Percentiles rank a stretch among this genome's conserved stretches.
Conservation (phyloP, 305 asterid species). For the Fraxinus xanthoxyloides region DNA sequence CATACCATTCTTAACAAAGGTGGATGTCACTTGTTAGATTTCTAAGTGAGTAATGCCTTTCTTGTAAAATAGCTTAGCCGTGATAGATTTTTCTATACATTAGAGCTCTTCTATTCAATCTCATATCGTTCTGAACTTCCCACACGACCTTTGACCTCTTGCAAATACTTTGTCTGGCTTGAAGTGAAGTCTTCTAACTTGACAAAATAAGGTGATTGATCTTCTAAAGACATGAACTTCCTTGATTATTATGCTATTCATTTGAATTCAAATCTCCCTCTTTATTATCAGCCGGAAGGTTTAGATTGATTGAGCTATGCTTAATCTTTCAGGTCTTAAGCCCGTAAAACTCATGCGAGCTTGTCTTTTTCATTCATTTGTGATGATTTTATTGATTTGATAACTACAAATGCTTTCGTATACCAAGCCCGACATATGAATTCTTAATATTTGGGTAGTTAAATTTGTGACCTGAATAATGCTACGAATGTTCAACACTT, state of each 20-base stretch:
- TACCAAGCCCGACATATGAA: too few species aligned
- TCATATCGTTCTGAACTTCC: background rate
- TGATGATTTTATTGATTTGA: too few species aligned
- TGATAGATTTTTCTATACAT: background rate
- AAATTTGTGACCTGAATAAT: too few species aligned
- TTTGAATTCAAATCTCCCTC: too few species aligned
- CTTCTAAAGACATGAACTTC: background rate
- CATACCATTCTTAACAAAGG: too few species aligned
- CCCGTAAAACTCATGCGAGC: too few species aligned
- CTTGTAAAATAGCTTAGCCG: background rate
- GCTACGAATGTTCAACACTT: too few species aligned
- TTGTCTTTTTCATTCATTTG: too few species aligned
- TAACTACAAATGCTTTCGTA: background rate
- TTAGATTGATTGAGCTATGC: background rate
- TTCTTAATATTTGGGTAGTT: too few species aligned
- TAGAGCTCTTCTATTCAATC: background rate
- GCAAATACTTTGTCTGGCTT: background rate
- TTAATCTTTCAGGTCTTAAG: background rate
- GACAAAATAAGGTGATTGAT: background rate
- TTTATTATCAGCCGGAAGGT: too few species aligned
- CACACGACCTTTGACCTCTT: background rate
- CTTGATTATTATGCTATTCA: too few species aligned
- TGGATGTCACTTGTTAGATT: background rate
- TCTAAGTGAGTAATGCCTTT: too few species aligned
- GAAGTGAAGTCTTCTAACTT: background rate